These are phyloP conservation scores for Niebla homalea DNA, from an alignment of 495 filamentous ascomycete species.

Conservation along the genomic window DNA sequence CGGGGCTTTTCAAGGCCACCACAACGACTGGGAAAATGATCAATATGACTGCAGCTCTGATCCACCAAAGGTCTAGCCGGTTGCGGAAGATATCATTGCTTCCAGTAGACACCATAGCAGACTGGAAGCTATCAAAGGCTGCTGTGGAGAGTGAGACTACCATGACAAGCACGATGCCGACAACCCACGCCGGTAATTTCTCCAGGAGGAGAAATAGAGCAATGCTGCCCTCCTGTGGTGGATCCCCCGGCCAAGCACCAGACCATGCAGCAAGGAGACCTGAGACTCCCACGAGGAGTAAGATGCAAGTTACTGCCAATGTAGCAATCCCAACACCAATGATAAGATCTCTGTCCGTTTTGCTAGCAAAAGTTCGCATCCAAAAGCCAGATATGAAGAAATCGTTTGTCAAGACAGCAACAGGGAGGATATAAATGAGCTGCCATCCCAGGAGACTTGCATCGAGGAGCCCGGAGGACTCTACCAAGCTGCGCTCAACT, in stretches of 20 bases:
- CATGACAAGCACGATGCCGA: slow-evolving; percentile 66
- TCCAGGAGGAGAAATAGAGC: slow-evolving; percentile 61
- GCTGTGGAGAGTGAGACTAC: slow-evolving; percentile 57
- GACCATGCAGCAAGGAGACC: slow-evolving; percentile 64
- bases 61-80: slow-evolving; percentile 53
- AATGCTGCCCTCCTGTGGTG: slow-evolving; percentile 44
- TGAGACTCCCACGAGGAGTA: slow-evolving; percentile 52
- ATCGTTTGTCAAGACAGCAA: slow-evolving; percentile 63
- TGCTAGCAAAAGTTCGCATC: slow-evolving; percentile 70
- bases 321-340: slow-evolving; percentile 53
- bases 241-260: slow-evolving; percentile 42
- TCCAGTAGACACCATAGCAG: slow-evolving; percentile 60
- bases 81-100: slow-evolving; percentile 73
- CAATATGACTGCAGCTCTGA: slow-evolving; percentile 48
- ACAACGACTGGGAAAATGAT: slow-evolving; percentile 58
- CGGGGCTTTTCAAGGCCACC: slow-evolving; percentile 55
- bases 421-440: slow-evolving; percentile 60
- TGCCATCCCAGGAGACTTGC: slow-evolving; percentile 59
- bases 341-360: slow-evolving; percentile 62
- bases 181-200: slow-evolving; percentile 57
- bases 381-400: slow-evolving; percentile 70
- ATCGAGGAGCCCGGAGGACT: slow-evolving; percentile 44
- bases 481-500: slow-evolving; percentile 52
- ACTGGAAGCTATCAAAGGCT: slow-evolving; percentile 61
- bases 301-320: slow-evolving; percentile 44